Evolutionary conservation across 106 monocot genomes (phyloP).

Genomic region (Agapanthus africanus): DNA sequence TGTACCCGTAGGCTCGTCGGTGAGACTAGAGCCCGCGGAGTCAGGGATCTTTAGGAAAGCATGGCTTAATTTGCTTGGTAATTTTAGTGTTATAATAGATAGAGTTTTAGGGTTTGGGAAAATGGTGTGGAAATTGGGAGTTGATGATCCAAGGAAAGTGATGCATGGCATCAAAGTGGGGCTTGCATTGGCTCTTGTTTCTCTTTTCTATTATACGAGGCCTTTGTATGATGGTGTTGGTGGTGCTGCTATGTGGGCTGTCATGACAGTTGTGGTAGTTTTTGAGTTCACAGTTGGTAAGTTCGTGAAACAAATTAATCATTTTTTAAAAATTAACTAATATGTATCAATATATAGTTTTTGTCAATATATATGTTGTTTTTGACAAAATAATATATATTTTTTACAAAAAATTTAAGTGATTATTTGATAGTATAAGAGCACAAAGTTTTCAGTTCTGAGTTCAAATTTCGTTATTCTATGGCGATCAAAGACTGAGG

Average conservation of each 20-base stretch:
- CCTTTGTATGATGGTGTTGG: slow-evolving; percentile 43
- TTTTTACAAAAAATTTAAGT: too few species aligned
- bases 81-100: not conserved
- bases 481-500: too few species aligned
- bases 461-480: too few species aligned
- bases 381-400: too few species aligned
- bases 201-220: slow-evolving; percentile 54
- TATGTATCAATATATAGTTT: too few species aligned
- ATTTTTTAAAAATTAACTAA: too few species aligned
- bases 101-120: slow-evolving; percentile 9
- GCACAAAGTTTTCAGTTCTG: too few species aligned
- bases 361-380: too few species aligned
- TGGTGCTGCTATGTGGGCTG: slow-evolving; percentile 50
- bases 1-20: slow-evolving; percentile 18
- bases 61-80: not conserved
- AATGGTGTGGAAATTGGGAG: slow-evolving; percentile 34
- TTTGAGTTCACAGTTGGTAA: slow-evolving; percentile 66
- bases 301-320: too few species aligned
- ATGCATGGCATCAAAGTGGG: slow-evolving; percentile 50
- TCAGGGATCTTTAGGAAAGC: not conserved
- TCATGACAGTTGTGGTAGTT: slow-evolving; percentile 54
- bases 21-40: slow-evolving; percentile 6
- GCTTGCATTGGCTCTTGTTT: slow-evolving; percentile 34
- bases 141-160: slow-evolving; percentile 41
- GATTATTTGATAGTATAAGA: too few species aligned